Evolutionary conservation across 768 basidiomycete genomes (phyloP), one percentile per base, ranked within the genome.

Genomic region (Mycena kentingensis): DNA sequence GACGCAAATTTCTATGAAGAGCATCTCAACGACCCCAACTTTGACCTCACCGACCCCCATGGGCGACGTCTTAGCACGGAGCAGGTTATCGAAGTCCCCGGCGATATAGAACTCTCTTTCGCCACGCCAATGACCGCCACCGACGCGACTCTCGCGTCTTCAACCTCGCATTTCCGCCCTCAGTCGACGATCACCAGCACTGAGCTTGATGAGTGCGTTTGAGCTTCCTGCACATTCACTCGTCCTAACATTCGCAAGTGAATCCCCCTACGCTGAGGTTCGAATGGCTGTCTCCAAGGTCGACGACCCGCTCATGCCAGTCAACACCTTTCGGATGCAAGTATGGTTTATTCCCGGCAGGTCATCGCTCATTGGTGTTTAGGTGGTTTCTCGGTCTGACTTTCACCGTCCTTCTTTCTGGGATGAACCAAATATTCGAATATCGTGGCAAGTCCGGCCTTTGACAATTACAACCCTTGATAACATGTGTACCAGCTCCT

Each of bases 231-330:
- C 31, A 50, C 8, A 34, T 16, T 32, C 35, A 18, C 13, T 54
- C 22, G 51, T 37, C 56, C 58, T 26, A 21, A 25, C 19, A 18
- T 19, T 16, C 18, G 32, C 7, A 56, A 90, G 89, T 58, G 92
- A 95, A 67, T 93, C 91, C 0, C 90, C 90, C 16, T 93, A 92
- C 62, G 84, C 92, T 1, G 91, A 94, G 74, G 92, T 93, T 35
- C 83, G 90, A 49, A 89, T 91, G 31, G 85, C 91, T 11, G 87
- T 93, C 6, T 75, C 89, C 7, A 92, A 84, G 57, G 73, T 84
- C 15, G 92, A 94, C 63, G 92, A 93, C 61, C 83, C 87, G 2
- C 70, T 73, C 8, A 88, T 93, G 73, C 83, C 83, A 2, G 86
- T 87, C 44, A 91, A 86, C 70, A 93, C 90, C 1, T 87, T 91